phyloP scores from a whole-genome alignment of 768 basidiomycete genomes.

The Hydnomerulius pinastri region DNA sequence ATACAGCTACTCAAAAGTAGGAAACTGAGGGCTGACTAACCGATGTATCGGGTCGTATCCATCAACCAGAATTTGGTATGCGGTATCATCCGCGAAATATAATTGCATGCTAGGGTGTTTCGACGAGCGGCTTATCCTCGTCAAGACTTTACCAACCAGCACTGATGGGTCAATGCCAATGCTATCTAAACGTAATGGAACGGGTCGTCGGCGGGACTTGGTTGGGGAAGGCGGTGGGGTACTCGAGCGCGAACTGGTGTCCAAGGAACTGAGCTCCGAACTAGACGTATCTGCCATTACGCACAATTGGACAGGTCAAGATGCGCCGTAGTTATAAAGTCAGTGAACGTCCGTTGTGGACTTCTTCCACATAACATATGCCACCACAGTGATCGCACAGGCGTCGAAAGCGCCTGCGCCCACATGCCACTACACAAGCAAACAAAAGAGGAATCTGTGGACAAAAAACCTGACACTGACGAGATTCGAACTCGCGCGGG shows the following conservation, averaged over 20 bases:
- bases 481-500: constrained; percentile 63
- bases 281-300: constrained; percentile 15
- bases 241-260: constrained; percentile 11
- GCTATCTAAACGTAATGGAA: constrained; percentile 33
- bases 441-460: background rate
- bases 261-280: constrained; percentile 12
- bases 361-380: constrained; percentile 6
- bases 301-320: background rate
- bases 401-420: background rate
- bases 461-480: constrained; percentile 49
- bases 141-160: constrained; percentile 48
- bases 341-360: constrained; percentile 1
- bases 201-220: constrained; percentile 34
- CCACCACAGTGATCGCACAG: constrained; percentile 2
- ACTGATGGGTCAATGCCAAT: constrained; percentile 41
- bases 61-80: constrained; percentile 57
- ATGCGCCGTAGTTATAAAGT: constrained; percentile 5
- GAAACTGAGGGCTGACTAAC: constrained; percentile 16
- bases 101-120: constrained; percentile 50
- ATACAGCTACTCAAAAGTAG: background rate
- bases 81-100: constrained; percentile 44
- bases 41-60: constrained; percentile 59
- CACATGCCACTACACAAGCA: background rate
- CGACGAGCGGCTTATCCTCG: constrained; percentile 40
- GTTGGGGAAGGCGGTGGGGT: constrained; percentile 23